These are phyloP conservation scores for Pseudopyricularia cyperi DNA, from an alignment of 2,329 filamentous ascomycete species.

Conservation along the genomic window DNA sequence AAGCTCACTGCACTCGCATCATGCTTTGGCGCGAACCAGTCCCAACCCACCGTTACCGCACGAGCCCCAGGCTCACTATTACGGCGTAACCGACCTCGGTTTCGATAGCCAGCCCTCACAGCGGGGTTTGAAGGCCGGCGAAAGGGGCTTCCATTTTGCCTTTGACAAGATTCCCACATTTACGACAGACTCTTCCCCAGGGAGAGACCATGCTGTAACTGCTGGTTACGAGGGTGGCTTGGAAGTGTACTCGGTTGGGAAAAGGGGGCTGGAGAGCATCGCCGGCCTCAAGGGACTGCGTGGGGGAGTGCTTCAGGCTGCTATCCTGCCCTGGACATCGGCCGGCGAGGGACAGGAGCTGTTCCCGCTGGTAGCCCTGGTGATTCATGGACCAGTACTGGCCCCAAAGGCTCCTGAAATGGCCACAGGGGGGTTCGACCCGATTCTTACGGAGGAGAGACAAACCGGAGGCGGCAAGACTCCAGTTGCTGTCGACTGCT, in stretches of 20 bases:
- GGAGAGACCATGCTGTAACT: constrained; percentile 53
- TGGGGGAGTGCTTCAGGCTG: constrained; percentile 70
- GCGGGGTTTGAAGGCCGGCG: constrained; percentile 46
- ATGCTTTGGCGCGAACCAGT: constrained; percentile 29
- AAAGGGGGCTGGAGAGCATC: constrained; percentile 56
- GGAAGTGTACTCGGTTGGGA: constrained; percentile 61
- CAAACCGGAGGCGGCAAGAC: constrained; percentile 12
- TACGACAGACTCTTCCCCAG: constrained; percentile 19
- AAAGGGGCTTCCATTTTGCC: constrained; percentile 64
- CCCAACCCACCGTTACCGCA: constrained; percentile 57
- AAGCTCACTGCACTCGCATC: constrained; percentile 38
- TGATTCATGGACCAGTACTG: constrained; percentile 64
- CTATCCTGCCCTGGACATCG: constrained; percentile 61
- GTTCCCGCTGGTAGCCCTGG: constrained; percentile 65
- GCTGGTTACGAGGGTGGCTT: constrained; percentile 71
- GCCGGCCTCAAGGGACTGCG: constrained; percentile 63
- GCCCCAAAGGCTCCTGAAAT: constrained; percentile 24
- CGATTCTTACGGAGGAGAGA: background rate
- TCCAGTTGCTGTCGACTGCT: constrained; percentile 37
- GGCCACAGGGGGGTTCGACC: constrained; percentile 2
- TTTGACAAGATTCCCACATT: constrained; percentile 58
- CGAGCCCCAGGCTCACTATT: constrained; percentile 65
- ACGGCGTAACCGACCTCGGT: constrained; percentile 61
- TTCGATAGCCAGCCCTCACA: constrained; percentile 31
- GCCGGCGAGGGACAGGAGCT: constrained; percentile 34